Conservation (phyloP, 2,329 filamentous ascomycete genomes). For the Westerdykella aurantiaca region DNA sequence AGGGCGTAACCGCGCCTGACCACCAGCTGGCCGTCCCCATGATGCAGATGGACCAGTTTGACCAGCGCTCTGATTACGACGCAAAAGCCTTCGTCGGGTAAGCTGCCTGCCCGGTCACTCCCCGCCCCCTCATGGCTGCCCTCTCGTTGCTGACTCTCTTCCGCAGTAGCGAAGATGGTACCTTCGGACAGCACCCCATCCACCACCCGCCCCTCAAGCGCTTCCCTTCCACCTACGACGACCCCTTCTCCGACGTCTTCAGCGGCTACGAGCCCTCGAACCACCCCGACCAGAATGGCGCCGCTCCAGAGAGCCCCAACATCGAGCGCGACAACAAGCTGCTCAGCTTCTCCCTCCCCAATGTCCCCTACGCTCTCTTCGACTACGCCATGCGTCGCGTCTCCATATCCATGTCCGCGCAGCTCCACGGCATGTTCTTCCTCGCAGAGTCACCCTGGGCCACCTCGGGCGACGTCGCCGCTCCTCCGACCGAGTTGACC, state of each 20-base stretch:
- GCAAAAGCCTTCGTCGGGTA: conserved; percentile 58
- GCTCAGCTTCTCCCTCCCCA: conserved; percentile 46
- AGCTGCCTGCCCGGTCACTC: conserved; percentile 16
- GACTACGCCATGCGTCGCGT: conserved; percentile 60
- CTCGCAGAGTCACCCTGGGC: conserved; percentile 71
- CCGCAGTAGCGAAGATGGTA: conserved; percentile 47
- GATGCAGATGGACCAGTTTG: conserved; percentile 50
- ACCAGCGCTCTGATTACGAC: conserved; percentile 56
- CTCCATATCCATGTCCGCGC: conserved; percentile 63
- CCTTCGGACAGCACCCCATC: conserved; percentile 41
- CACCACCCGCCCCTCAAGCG: conserved; percentile 43
- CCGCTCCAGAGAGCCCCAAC: conserved; percentile 47
- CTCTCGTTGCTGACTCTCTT: conserved; percentile 24
- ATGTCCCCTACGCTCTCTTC: conserved; percentile 53
- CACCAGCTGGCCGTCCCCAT: conserved; percentile 38
- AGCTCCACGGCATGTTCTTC: conserved; percentile 87
- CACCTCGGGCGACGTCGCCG: conserved; percentile 50
- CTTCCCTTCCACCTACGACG: conserved; percentile 47
- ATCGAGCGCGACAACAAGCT: conserved; percentile 59
- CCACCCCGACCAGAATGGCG: conserved; percentile 42
- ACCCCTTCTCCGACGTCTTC: conserved; percentile 48
- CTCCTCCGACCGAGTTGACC: conserved; percentile 71
- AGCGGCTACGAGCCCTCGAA: conserved; percentile 45
- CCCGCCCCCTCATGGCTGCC: conserved; percentile 12
- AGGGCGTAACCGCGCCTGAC: conserved; percentile 44